Evolutionary conservation across 2,329 filamentous ascomycete species (phyloP), one percentile per base, ranked within the genome.

Genomic region (Curvularia verruculosa): DNA sequence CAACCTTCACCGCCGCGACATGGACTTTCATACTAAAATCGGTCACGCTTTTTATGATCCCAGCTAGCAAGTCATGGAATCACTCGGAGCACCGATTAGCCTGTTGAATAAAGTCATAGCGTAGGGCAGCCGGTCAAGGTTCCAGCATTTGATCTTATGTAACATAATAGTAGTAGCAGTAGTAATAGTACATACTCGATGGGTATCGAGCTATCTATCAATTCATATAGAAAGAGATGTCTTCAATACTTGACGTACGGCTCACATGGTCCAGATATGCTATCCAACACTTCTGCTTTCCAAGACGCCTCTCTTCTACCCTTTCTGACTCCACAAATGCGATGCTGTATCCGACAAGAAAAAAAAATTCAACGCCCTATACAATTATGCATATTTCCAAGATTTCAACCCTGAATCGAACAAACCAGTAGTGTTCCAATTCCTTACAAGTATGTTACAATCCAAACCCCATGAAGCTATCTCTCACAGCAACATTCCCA

Each of bases 381-480:
- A 34, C 2, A 34, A 9, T 18, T 7, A 8, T 18, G 15, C 5
- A 1, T 36, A 13, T 36, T n/a, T 36, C 15, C 34, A n/a, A 18
- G 7, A 36, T 7, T 5, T n/a, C 15, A n/a, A 8, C 15, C 15
- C 4, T 7, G 15, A 5, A 12, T 9, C 34, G n/a, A 18, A 31
- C 12, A 34, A 15, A 19, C 9, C 19, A 15, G 10, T 10, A 21
- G 5, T 15, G 2, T 31, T 21, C 2, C 10, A 19, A 19, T 5
- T 7, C 8, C 43, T 8, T 18, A 23, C 10, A 24, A 41, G 13
- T 15, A 2, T 19, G 4, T 49, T 31, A 29, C 13, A 24, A 34
- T 4, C 39, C 50, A 36, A 54, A 57, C 0, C 50, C 54, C 45
- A 40, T 54, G n/a, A 49, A 54, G 23, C 54, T 57, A n/a, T 58